Evolutionary conservation across 2,329 filamentous ascomycete species (phyloP), one percentile per base, ranked within the genome.

Genomic region (Ascochyta rabiei): DNA sequence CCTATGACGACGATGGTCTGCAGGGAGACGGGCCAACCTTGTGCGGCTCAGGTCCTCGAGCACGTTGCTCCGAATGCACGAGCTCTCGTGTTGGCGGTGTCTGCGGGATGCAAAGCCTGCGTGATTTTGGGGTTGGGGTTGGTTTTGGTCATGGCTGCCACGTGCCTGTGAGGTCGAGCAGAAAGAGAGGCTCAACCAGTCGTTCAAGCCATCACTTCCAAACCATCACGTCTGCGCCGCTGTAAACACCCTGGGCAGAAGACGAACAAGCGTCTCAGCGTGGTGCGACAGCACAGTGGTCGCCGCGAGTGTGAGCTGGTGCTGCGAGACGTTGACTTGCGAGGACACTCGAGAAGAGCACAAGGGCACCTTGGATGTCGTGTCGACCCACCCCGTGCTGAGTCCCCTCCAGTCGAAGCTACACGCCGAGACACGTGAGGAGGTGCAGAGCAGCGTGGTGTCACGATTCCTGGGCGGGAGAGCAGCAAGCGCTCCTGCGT

Each of bases 1-100:
- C 61, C 59, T 57, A 58, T 58, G 53, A 60, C 61, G 51, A 48
- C 38, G 53, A n/a, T 48, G 35, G 42, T 48, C 47, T 48, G 53
- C 53, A 43, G 43, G 44, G 48, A 47, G 43, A 56, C 53, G 53
- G 53, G 46, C 41, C 15, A 38, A 19, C 23, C 3, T 4, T 23
- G 41, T 50, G 41, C 35, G 31, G 41, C 52, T 55, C 37, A 9
- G 26, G 19, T 24, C 15, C 41, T 38, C 19, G 23, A 34, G 24
- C 26, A 23, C 46, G 46, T 40, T 37, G 28, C 38, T 19, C 41
- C 42, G 41, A 37, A 33, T 35, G 52, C 46, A 41, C 46, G 41
- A 46, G 52, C 47, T 50, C 46, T 55, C 13, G 12, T 40, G 38
- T 31, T 28, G 47, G 43, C 37, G 39, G 18, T 45, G 35, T 42